phyloP scores from a whole-genome alignment of 768 basidiomycete species.

The Mycena sanguinolenta region DNA sequence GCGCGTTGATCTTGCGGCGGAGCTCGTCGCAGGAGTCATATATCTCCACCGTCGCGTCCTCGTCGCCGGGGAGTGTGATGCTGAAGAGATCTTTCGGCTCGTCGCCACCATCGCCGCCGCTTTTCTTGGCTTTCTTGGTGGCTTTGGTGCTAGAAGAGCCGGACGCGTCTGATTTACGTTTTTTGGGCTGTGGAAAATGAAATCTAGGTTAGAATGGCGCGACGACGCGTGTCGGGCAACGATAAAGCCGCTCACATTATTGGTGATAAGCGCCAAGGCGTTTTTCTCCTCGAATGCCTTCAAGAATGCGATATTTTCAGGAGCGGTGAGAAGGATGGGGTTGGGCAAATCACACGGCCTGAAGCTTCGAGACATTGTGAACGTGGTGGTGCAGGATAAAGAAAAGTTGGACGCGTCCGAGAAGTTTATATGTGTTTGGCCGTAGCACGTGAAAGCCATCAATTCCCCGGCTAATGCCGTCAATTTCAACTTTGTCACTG shows the following conservation, averaged over 20 bases:
- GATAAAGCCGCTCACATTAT: slow-evolving; percentile 8
- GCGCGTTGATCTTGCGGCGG: slow-evolving; percentile 33
- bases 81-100: slow-evolving; percentile 20
- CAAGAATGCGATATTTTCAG: slow-evolving; percentile 18
- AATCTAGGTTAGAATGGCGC: not conserved
- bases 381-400: not conserved
- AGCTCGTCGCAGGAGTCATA: slow-evolving; percentile 36
- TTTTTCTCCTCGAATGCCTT: not conserved
- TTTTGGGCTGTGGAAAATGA: not conserved
- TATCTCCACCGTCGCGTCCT: slow-evolving; percentile 30
- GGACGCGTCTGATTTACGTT: slow-evolving; percentile 18
- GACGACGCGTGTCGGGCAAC: not conserved
- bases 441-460: not conserved
- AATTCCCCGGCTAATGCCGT: not conserved
- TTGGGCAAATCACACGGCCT: slow-evolving; percentile 12
- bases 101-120: slow-evolving; percentile 8
- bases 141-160: not conserved
- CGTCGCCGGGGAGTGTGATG: slow-evolving; percentile 31
- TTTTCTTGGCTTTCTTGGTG: not conserved
- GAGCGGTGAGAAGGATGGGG: slow-evolving; percentile 18
- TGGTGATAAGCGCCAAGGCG: slow-evolving; percentile 2
- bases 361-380: slow-evolving; percentile 5
- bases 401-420: not conserved
- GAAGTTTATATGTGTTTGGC: not conserved
- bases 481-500: no score